Conservation (phyloP, 176 grass and related monocot species). For the Musa itinerans region DNA sequence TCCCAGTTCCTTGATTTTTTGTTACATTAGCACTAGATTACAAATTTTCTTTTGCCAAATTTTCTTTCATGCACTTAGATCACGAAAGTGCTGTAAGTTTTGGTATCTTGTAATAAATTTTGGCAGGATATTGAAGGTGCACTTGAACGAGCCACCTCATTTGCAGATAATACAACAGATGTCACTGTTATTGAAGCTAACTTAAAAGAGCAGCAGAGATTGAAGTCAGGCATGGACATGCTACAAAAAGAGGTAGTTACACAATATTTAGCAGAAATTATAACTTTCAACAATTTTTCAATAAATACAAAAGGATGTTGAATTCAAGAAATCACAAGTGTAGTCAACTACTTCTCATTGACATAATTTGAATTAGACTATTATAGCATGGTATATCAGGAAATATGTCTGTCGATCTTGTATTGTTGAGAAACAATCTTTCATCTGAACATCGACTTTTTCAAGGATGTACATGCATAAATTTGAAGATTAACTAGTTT, state of each 20-base stretch:
- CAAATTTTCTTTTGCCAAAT: background rate
- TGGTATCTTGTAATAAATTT: constrained; percentile 13
- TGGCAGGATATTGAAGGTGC: constrained; percentile 37
- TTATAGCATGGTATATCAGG: too few relatives aligned
- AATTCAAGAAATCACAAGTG: too few relatives aligned
- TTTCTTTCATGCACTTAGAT: background rate
- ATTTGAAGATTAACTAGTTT: too few relatives aligned
- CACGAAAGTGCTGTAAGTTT: constrained; percentile 8
- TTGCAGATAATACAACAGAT: constrained; percentile 23
- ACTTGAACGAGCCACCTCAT: constrained; percentile 8
- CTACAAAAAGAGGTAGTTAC: constrained; percentile 79
- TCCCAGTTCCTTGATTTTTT: too few relatives aligned
- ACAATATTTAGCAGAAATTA: background rate
- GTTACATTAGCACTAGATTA: too few relatives aligned
- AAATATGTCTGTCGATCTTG: too few relatives aligned
- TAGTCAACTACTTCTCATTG: too few relatives aligned
- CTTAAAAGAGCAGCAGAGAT: constrained; percentile 58
- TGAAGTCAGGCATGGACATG: constrained; percentile 52
- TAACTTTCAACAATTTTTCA: background rate
- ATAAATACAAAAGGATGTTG: too few relatives aligned
- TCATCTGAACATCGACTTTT: too few relatives aligned
- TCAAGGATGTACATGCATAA: too few relatives aligned
- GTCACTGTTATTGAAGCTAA: constrained; percentile 37
- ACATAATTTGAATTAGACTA: too few relatives aligned
- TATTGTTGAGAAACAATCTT: too few relatives aligned